Evolutionary conservation across 192 early-diverging fungal genomes (phyloP), one percentile per base, ranked within the genome.

Genomic region (Spizellomyces punctatus): DNA sequence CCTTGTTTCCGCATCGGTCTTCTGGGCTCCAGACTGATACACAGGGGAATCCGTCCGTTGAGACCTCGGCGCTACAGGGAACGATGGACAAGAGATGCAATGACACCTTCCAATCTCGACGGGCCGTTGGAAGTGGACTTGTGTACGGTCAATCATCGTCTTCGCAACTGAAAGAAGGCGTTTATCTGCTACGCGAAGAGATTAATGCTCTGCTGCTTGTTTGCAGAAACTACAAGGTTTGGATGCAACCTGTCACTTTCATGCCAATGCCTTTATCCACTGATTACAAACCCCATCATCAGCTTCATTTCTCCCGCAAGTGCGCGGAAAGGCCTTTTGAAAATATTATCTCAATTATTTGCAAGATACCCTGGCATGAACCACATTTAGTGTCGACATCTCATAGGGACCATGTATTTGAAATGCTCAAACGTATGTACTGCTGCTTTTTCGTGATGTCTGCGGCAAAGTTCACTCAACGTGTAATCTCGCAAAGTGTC

Each of bases 311-410:
- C 66, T 87, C 89, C 12, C 79, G 90, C 63, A 89, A 90, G 55
- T 91, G 89, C 66, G 87, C 89, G 2, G 88, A 89, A 65, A 75
- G 90, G 9, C 91, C 92, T 14, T 93, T 91, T 77, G 89, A 92
- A 50, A 91, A 88, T 64, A 88, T 93, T n/a, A 84, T 90, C 27
- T 88, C 87, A 0, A 83, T 91, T 45, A 19, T 93, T 36, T 66
- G 76, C 44, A 93, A 92, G 67, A 84, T 92, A 36, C 90, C 92
- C 10, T 93, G 91, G 90, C 85, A 92, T 62, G 79, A 86, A 55
- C 74, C 85, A 0, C 66, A 89, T 50, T 64, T 81, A 7, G 81
- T 93, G 22, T 71, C 83, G 0, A 87, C 85, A 3, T 64, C 89
- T 10, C 92, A 93, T 64, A 78, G 91, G 10, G 91, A 93, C 67